Evolutionary conservation across 768 basidiomycete species (phyloP), one percentile per base, ranked within the genome.

Genomic region (Obba rivulosa): DNA sequence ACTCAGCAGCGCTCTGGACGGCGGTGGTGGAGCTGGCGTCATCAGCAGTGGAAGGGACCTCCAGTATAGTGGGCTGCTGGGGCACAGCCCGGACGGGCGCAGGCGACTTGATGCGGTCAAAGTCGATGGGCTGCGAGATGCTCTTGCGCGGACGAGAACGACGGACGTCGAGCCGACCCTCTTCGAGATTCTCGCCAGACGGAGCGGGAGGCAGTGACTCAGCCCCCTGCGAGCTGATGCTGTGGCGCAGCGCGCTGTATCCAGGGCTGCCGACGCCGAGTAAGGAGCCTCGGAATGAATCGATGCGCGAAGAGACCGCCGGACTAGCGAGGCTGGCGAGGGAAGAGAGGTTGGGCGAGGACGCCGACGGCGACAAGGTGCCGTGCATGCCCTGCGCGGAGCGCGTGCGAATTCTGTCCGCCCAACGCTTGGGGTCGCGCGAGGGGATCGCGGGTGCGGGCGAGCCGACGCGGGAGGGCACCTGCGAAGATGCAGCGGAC

Each of bases 101-200:
- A 1, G 51, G 46, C 22, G 42, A 48, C 8, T 38, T 34, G 46
- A 52, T 52, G 31, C 51, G 51, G 14, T 37, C 41, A 28, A 52
- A 52, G 36, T 52, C 46, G 28, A 52, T 52, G 18, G 34, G 41
- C 5, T 48, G 35, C n/a, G 47, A 34, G 2, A 52, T 31, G 46
- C 35, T 25, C 52, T 31, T 53, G n/a, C 44, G 41, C 13, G 42
- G 22, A 35, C 34, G 21, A 1, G 42, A 36, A n/a, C 38, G 46
- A 17, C 38, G 37, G 20, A 17, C 3, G 13, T 17, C 16, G 25
- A 21, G 21, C 8, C n/a, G 3, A 14, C 37, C 28, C 21, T 16
- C 24, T 10, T 24, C 37, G 3, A 18, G 37, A 3, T 23, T 40
- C 46, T 17, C 17, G 17, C 20, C 43, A 21, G 9, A 17, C 8